Conservation (phyloP, 768 basidiomycete species). For the Kwoniella botswanensis region DNA sequence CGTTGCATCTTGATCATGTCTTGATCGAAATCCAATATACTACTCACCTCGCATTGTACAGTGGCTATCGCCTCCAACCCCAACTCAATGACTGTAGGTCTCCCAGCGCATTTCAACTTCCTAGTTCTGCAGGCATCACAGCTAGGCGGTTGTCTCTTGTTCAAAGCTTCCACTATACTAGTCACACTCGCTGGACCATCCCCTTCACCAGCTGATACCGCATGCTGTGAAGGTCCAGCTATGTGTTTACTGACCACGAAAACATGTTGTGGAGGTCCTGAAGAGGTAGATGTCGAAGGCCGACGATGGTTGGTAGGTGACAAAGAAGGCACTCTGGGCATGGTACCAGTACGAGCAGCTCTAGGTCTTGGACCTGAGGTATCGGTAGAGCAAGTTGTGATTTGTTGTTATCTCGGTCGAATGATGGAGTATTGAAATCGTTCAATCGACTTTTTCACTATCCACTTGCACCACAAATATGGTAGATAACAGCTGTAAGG, state of each 20-base stretch:
- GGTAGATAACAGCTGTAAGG: constrained; percentile 7
- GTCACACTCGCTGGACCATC: constrained; percentile 3
- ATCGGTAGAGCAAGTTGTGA: background rate
- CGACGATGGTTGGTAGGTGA: constrained; percentile 15
- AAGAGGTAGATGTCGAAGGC: constrained; percentile 11
- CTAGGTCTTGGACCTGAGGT: background rate
- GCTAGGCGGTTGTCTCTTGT: constrained; percentile 33
- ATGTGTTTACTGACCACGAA: constrained; percentile 14
- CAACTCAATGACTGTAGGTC: constrained; percentile 34
- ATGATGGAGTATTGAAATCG: constrained; percentile 11
- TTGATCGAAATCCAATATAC: background rate
- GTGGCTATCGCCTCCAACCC: constrained; percentile 25
- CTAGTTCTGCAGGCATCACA: constrained; percentile 45
- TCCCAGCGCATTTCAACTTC: constrained; percentile 40
- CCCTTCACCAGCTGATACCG: background rate
- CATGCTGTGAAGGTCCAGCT: constrained; percentile 4
- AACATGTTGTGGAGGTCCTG: constrained; percentile 14
- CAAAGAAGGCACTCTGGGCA: constrained; percentile 17
- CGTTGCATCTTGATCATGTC: background rate
- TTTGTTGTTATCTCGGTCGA: constrained; percentile 16
- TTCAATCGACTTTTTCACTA: background rate
- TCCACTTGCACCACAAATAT: background rate
- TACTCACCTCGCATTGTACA: constrained; percentile 34
- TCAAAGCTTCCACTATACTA: constrained; percentile 16
- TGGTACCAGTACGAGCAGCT: background rate